A percentile compares a stretch with the other conserved stretches of the same genome.
phyloP scores from a whole-genome alignment of 768 basidiomycete genomes.

The Leccinum boreale region DNA sequence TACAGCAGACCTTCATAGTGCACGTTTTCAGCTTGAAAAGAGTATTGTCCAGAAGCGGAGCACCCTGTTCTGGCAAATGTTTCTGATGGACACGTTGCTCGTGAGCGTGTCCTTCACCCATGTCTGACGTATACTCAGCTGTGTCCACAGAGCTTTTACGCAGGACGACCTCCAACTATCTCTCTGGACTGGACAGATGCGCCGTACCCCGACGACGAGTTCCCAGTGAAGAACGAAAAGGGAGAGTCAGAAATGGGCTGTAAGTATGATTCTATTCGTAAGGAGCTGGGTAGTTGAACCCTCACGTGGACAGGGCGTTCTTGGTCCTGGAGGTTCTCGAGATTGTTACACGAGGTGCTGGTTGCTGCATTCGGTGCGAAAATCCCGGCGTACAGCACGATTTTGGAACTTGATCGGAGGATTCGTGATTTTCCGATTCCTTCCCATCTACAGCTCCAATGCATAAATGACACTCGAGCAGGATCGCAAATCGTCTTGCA shows the following conservation, averaged over 20 bases:
- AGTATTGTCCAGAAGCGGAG: constrained; percentile 45
- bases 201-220: constrained; percentile 46
- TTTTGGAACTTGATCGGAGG: constrained; percentile 57
- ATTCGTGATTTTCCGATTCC: constrained; percentile 61
- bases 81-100: constrained; percentile 56
- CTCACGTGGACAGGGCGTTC: constrained; percentile 41
- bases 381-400: constrained; percentile 46
- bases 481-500: constrained; percentile 33
- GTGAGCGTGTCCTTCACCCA: constrained; percentile 34
- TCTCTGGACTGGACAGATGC: constrained; percentile 53
- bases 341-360: constrained; percentile 50
- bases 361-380: constrained; percentile 50
- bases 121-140: background rate
- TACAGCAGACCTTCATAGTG: constrained; percentile 48
- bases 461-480: constrained; percentile 17
- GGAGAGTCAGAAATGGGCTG: constrained; percentile 42
- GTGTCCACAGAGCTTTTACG: constrained; percentile 49
- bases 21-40: constrained; percentile 56
- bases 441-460: constrained; percentile 38
- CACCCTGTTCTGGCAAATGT: constrained; percentile 68
- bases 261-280: constrained; percentile 24
- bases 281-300: background rate
- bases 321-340: constrained; percentile 56
- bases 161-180: constrained; percentile 59
- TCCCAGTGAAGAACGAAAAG: constrained; percentile 31